phyloP scores from a whole-genome alignment of 176 grass and related monocot species.

The Eragrostis curvula region DNA sequence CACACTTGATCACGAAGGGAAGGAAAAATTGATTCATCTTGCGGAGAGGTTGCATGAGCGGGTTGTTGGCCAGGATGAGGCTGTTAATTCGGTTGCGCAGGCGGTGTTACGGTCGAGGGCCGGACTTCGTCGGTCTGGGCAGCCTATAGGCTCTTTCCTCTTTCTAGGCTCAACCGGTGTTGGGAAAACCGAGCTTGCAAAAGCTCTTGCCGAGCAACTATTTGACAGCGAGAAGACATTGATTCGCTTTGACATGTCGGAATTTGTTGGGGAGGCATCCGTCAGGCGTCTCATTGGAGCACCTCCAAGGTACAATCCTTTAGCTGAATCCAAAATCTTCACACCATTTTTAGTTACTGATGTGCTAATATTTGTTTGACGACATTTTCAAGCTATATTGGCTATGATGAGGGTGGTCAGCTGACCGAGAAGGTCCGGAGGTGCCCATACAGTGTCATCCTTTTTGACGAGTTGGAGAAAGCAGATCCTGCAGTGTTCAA shows the following conservation, averaged over 20 bases:
- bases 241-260: constrained; percentile 56
- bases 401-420: constrained; percentile 45
- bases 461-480: constrained; percentile 63
- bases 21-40: constrained; percentile 30
- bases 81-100: constrained; percentile 28
- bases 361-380: too few relatives aligned
- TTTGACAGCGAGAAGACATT: constrained; percentile 33
- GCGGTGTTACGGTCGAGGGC: constrained; percentile 40
- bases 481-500: constrained; percentile 38
- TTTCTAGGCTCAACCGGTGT: constrained; percentile 57
- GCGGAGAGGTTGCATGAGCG: constrained; percentile 32
- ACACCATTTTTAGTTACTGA: neutral
- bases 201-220: constrained; percentile 47
- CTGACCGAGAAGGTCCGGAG: constrained; percentile 48
- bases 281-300: constrained; percentile 52
- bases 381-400: neutral
- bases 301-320: constrained; percentile 25
- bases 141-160: constrained; percentile 40
- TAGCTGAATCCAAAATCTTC: neutral
- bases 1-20: constrained; percentile 32
- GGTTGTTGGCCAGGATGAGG: constrained; percentile 54
- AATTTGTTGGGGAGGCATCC: constrained; percentile 28
- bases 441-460: constrained; percentile 43
- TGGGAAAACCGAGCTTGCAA: constrained; percentile 63
- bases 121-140: constrained; percentile 22